Evolutionary conservation across 352 stramenopile species (phyloP).

Genomic region (Sclerospora graminicola): DNA sequence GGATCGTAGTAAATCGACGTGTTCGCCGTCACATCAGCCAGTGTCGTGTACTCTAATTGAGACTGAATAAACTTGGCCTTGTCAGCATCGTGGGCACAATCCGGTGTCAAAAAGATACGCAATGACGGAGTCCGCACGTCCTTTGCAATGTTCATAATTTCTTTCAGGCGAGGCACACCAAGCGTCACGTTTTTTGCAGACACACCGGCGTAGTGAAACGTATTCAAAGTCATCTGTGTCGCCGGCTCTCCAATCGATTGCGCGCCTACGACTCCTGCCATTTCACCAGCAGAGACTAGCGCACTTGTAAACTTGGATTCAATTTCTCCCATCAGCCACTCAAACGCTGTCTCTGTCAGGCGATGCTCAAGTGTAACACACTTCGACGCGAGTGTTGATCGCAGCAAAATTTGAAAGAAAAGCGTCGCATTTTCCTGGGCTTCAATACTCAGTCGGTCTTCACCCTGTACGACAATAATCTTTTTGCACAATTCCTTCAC

Average conservation of each 20-base stretch:
- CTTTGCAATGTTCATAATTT: slow-evolving; percentile 99
- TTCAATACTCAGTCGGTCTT: slow-evolving; percentile 92
- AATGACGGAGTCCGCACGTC: slow-evolving; percentile 95
- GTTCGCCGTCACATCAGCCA: slow-evolving; percentile 93
- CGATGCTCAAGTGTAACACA: slow-evolving; percentile 93
- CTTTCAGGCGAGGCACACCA: slow-evolving; percentile 97
- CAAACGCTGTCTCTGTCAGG: slow-evolving; percentile 93
- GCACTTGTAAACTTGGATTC: slow-evolving; percentile 94
- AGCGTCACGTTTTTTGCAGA: slow-evolving; percentile 99
- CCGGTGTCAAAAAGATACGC: slow-evolving; percentile 91
- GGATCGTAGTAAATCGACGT: slow-evolving; percentile 99
- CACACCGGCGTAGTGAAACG: slow-evolving; percentile 99
- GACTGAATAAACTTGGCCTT: slow-evolving; percentile 89
- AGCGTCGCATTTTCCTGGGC: slow-evolving; percentile 97
- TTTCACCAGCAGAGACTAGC: slow-evolving; percentile 95
- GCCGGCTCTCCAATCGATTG: slow-evolving; percentile 99
- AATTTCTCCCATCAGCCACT: slow-evolving; percentile 94
- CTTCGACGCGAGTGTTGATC: slow-evolving; percentile 94
- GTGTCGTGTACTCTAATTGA: slow-evolving; percentile 95
- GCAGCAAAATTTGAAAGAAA: slow-evolving; percentile 96
- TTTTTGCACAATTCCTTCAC: slow-evolving; percentile 91
- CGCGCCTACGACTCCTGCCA: slow-evolving; percentile 96
- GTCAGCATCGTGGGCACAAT: slow-evolving; percentile 79
- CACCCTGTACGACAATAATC: slow-evolving; percentile 93
- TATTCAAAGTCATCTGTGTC: slow-evolving; percentile 99